Base-by-base conservation (phyloP, 164 flowering plant genomes). In the Tetracentron sinense region DNA sequence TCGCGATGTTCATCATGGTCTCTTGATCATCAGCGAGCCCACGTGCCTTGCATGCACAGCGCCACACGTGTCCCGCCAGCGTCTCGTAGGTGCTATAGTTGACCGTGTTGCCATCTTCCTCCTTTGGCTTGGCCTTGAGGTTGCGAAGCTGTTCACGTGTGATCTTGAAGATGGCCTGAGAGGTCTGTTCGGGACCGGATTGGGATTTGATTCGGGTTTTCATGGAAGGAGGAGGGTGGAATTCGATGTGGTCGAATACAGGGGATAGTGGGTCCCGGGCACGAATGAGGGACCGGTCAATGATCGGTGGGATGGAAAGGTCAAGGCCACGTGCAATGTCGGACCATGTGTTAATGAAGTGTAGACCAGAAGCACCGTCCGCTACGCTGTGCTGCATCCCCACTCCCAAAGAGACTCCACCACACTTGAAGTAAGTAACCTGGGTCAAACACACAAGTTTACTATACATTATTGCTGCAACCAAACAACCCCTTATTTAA, bases 381-480 rank as follows among this genome's bases (percentile, higher is more conserved):
- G 87, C 91, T 10, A 64, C 83, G 54, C 84, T 85, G 64, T 87
- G 96, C 17, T 87, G 89, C 87, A 87, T 78, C 0, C 89, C 91
- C 2, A 87, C 86, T 21, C 93, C 91, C 0, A 87, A 79, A 0
- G 93, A 82, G 2, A 76, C 93, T n/a, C n/a, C n/a, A n/a, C n/a
- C n/a, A n/a, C n/a, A n/a, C n/a, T n/a, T n/a, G n/a, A n/a, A n/a
- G n/a, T 10, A n/a, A n/a, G n/a, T n/a, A n/a, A n/a, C n/a, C n/a
- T n/a, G n/a, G n/a, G n/a, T n/a, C n/a, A n/a, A n/a, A n/a, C n/a
- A n/a, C n/a, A n/a, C n/a, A n/a, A n/a, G n/a, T n/a, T n/a, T n/a
- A n/a, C n/a, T n/a, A n/a, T n/a, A n/a, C n/a, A n/a, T n/a, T n/a
- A n/a, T n/a, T n/a, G n/a, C n/a, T n/a, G n/a, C n/a, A n/a, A n/a